Evolutionary conservation across 768 basidiomycete species (phyloP).

Genomic region (Hirschioporus abietinus): DNA sequence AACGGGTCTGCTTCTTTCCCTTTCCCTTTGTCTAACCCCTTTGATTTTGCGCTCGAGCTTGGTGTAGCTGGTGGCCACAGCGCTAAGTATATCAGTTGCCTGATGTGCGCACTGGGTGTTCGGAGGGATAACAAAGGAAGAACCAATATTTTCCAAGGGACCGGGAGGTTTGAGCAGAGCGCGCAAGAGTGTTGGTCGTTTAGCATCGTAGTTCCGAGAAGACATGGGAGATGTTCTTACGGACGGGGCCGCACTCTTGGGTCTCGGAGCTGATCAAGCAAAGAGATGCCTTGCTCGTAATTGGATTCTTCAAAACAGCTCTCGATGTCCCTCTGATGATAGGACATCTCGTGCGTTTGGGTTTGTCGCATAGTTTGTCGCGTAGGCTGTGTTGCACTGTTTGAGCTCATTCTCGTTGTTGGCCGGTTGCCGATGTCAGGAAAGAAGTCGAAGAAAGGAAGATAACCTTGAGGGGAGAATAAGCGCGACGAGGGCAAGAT

Average conservation of each 20-base stretch:
- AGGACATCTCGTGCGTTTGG: constrained; percentile 32
- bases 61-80: constrained; percentile 43
- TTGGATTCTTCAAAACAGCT: constrained; percentile 74
- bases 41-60: not conserved
- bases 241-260: constrained; percentile 49
- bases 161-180: not conserved
- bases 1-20: not conserved
- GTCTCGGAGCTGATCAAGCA: constrained; percentile 58
- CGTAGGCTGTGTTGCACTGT: not conserved
- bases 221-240: constrained; percentile 33
- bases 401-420: not conserved
- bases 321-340: constrained; percentile 54
- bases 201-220: not conserved
- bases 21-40: not conserved
- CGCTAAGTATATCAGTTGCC: constrained; percentile 67
- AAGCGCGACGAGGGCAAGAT: not conserved
- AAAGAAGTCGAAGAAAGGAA: not conserved
- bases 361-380: no score
- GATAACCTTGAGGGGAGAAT: not conserved
- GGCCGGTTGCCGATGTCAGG: not conserved
- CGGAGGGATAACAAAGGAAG: not conserved
- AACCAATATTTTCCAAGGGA: not conserved
- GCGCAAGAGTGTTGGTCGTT: not conserved
- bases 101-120: constrained; percentile 48
- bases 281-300: constrained; percentile 60